Conservation (phyloP, 208 protist species). For the Dictyostelium gargantuum region DNA sequence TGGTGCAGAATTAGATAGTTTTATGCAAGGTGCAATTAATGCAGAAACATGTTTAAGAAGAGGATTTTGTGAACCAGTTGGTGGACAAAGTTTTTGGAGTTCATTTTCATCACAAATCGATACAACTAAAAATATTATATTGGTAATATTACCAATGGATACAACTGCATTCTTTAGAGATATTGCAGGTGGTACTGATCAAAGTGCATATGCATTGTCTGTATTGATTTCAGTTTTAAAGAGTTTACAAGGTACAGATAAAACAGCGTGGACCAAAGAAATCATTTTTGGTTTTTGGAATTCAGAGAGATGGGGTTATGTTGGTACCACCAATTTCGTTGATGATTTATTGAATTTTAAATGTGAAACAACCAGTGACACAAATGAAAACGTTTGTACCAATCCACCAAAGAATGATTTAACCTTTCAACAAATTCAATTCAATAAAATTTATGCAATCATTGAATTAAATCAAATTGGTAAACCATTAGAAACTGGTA, state of each 20-base stretch:
- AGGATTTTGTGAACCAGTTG: conserved; percentile 43
- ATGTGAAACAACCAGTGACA: not conserved
- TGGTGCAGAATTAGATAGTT: conserved; percentile 10
- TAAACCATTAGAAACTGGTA: not conserved
- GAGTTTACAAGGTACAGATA: not conserved
- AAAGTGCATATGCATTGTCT: not conserved
- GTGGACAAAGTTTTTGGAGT: conserved; percentile 40
- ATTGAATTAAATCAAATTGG: conserved; percentile 48
- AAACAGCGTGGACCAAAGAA: not conserved
- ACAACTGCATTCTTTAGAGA: conserved; percentile 58
- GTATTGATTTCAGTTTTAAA: not conserved
- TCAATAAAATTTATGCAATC: not conserved
- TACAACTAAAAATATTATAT: not conserved
- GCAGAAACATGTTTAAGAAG: conserved; percentile 35
- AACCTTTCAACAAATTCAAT: not conserved
- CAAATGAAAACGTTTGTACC: not conserved
- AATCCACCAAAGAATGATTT: not conserved
- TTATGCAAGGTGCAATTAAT: conserved; percentile 26
- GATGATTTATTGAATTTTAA: conserved; percentile 23
- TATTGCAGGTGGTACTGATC: conserved; percentile 14
- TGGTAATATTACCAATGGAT: conserved; percentile 32
- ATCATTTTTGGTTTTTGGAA: conserved; percentile 33
- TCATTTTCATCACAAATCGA: not conserved
- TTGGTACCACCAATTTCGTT: conserved; percentile 24
- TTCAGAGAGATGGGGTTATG: conserved; percentile 50